A percentile compares a stretch with the other conserved stretches of the same genome.
Conservation (phyloP, 2,329 filamentous ascomycete genomes). For the Colletotrichum karsti region DNA sequence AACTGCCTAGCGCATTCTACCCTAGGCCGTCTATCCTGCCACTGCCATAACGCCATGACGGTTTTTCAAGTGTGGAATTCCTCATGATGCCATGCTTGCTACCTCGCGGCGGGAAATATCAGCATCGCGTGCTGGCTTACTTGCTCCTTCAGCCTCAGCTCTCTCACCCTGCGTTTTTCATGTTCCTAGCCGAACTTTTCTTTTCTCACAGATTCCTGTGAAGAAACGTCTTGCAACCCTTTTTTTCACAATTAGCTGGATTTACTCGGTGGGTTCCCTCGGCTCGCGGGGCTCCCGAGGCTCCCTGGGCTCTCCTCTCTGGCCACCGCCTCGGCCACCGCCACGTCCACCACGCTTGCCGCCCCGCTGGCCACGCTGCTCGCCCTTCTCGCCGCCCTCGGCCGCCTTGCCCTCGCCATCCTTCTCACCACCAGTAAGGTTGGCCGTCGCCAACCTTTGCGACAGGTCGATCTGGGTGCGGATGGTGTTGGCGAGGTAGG, state of each 20-base stretch:
- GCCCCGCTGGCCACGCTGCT: constrained; percentile 53
- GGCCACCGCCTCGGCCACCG: constrained; percentile 60
- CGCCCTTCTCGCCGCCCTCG: constrained; percentile 52
- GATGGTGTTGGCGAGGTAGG: constrained; percentile 98
- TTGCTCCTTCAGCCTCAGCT: constrained; percentile 9
- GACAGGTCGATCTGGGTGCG: constrained; percentile 98
- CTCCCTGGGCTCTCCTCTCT: constrained; percentile 47
- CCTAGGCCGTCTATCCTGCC: constrained; percentile 31
- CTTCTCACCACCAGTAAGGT: constrained; percentile 62
- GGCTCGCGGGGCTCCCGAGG: constrained; percentile 54
- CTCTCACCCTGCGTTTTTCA: not conserved
- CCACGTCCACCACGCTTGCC: constrained; percentile 61
- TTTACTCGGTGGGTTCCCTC: constrained; percentile 47
- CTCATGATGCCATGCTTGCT: constrained; percentile 30
- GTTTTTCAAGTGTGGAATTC: constrained; percentile 29
- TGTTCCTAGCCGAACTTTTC: not conserved
- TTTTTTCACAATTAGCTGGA: constrained; percentile 26
- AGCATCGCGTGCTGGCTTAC: constrained; percentile 14
- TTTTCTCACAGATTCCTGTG: not conserved
- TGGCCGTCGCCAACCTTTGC: constrained; percentile 88
- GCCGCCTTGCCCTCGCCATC: constrained; percentile 55
- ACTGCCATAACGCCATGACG: constrained; percentile 33
- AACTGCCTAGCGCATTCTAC: constrained; percentile 28
- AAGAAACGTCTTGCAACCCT: not conserved
- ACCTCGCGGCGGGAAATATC: constrained; percentile 26